Percentiles rank a stretch among this genome's conserved stretches.
phyloP scores from a whole-genome alignment of 306 rosid genomes.

The Pyrus betulifolia region DNA sequence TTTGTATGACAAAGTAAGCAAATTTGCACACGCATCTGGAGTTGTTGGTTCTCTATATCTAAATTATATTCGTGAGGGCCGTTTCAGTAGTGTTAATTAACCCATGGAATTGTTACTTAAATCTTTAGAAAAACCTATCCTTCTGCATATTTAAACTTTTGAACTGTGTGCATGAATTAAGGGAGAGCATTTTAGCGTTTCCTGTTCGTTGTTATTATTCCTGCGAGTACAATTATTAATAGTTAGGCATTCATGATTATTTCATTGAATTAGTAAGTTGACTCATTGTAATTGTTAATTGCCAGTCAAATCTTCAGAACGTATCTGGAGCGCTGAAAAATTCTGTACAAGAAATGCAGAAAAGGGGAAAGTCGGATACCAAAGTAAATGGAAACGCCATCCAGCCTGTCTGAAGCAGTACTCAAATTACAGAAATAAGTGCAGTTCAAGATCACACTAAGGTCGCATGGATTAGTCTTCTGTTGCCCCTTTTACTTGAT shows the following conservation, averaged over 20 bases:
- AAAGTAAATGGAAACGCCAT: slow-evolving; percentile 31
- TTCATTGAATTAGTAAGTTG: neutral
- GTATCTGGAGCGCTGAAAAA: slow-evolving; percentile 51
- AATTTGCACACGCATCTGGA: neutral
- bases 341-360: neutral
- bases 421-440: slow-evolving; percentile 29
- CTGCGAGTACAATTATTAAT: neutral
- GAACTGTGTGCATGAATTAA: neutral
- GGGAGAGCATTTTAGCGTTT: neutral
- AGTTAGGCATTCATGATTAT: neutral
- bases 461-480: slow-evolving; percentile 30
- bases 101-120: neutral
- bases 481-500: neutral
- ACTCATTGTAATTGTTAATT: neutral
- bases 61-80: neutral
- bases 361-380: slow-evolving; percentile 31
- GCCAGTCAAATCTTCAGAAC: slow-evolving; percentile 50
- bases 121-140: neutral
- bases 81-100: neutral
- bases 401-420: slow-evolving; percentile 29
- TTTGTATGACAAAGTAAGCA: slow-evolving; percentile 66
- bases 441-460: slow-evolving; percentile 35
- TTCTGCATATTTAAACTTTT: neutral
- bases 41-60: neutral
- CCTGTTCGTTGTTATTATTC: neutral